These are phyloP conservation scores for Hypoxylon sp. DNA, from an alignment of 2,329 filamentous ascomycete genomes.

Conservation along the genomic window DNA sequence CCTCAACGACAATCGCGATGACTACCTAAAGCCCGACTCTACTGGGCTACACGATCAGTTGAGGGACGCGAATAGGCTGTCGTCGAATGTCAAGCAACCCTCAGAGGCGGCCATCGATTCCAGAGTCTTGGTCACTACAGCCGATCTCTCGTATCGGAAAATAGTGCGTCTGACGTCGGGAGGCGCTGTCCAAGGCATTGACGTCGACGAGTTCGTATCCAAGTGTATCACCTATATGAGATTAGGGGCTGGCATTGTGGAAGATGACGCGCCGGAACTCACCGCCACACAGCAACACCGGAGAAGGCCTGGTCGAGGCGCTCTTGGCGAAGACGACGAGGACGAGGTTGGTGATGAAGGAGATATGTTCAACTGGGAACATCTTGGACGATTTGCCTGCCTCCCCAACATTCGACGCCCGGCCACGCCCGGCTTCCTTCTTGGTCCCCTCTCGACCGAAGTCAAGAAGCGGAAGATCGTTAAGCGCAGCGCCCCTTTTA, in stretches of 20 bases:
- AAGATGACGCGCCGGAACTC: slow-evolving; percentile 59
- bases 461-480: slow-evolving; percentile 78
- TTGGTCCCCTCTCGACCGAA: slow-evolving; percentile 88
- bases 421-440: slow-evolving; percentile 80
- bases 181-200: slow-evolving; percentile 75
- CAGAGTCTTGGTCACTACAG: slow-evolving; percentile 80
- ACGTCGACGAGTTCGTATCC: slow-evolving; percentile 89
- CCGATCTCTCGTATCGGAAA: slow-evolving; percentile 82
- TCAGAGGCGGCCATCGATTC: slow-evolving; percentile 91
- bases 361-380: slow-evolving; percentile 85
- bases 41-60: slow-evolving; percentile 72
- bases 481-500: slow-evolving; percentile 75
- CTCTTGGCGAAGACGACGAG: slow-evolving; percentile 56
- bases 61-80: slow-evolving; percentile 69
- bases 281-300: slow-evolving; percentile 59
- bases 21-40: slow-evolving; percentile 72
- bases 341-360: slow-evolving; percentile 75
- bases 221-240: slow-evolving; percentile 92
- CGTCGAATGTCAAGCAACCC: slow-evolving; percentile 80
- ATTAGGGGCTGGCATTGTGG: slow-evolving; percentile 63
- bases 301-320: slow-evolving; percentile 46
- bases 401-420: slow-evolving; percentile 77
- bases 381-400: slow-evolving; percentile 80
- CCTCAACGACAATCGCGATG: slow-evolving; percentile 71
- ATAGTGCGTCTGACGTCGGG: slow-evolving; percentile 78